A percentile compares a stretch with the other conserved stretches of the same genome.
Conservation (phyloP, 2,329 filamentous ascomycete species). For the Hymenoscyphus repandus region DNA sequence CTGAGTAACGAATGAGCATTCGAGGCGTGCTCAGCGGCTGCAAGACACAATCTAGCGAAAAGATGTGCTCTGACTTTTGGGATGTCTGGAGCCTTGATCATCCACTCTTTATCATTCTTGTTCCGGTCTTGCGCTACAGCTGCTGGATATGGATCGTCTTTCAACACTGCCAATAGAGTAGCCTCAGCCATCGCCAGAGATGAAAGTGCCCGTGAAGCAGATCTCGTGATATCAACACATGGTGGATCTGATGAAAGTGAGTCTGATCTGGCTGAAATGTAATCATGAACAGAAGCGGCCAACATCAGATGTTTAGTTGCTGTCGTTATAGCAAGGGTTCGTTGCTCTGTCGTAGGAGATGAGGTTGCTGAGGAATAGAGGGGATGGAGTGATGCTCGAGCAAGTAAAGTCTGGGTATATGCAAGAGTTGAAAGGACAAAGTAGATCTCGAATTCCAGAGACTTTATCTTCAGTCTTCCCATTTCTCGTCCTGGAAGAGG, state of each 20-base stretch:
- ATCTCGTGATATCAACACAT: slow-evolving; percentile 48
- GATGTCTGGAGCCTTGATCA: slow-evolving; percentile 85
- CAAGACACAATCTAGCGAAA: slow-evolving; percentile 81
- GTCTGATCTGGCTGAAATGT: slow-evolving; percentile 56
- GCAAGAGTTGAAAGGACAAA: slow-evolving; percentile 76
- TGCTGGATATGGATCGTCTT: slow-evolving; percentile 89
- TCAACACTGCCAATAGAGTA: slow-evolving; percentile 81
- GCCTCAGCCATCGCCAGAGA: slow-evolving; percentile 78
- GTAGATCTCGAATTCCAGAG: slow-evolving; percentile 76
- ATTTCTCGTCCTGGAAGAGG: slow-evolving; percentile 59
- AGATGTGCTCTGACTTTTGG: slow-evolving; percentile 84
- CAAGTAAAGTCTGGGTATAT: slow-evolving; percentile 66
- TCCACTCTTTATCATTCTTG: slow-evolving; percentile 85
- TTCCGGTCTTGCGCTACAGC: slow-evolving; percentile 78
- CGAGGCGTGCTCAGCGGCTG: slow-evolving; percentile 80
- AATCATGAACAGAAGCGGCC: slow-evolving; percentile 72
- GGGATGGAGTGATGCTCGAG: slow-evolving; percentile 65
- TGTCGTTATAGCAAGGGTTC: slow-evolving; percentile 62
- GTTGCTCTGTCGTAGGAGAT: slow-evolving; percentile 58
- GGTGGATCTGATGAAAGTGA: slow-evolving; percentile 35
- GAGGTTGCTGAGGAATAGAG: slow-evolving; percentile 63
- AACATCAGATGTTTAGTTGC: slow-evolving; percentile 75
- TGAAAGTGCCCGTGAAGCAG: slow-evolving; percentile 50
- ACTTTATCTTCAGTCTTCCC: slow-evolving; percentile 62
- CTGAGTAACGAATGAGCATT: slow-evolving; percentile 55